These are phyloP conservation scores for Musa acuminata DNA, from an alignment of 176 grass and related monocot genomes.

Conservation along the genomic window DNA sequence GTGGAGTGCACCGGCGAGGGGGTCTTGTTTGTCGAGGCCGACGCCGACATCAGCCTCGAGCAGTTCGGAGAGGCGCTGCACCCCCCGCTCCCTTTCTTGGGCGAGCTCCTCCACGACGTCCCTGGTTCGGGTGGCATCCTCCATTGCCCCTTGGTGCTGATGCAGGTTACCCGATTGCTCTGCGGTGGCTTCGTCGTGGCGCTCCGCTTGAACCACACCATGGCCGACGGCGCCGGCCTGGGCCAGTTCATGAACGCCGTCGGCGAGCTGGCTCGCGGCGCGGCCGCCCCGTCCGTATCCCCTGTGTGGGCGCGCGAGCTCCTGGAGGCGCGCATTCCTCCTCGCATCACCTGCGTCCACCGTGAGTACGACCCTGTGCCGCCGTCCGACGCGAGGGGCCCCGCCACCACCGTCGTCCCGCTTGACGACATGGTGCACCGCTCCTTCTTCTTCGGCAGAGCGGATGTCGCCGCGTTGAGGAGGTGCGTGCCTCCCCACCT, in stretches of 20 bases:
- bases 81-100: conserved; percentile 42
- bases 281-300: neutral
- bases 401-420: neutral
- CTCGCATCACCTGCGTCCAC: neutral
- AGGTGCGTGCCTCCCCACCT: neutral
- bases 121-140: conserved; percentile 34
- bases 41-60: conserved; percentile 40
- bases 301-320: conserved; percentile 43
- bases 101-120: conserved; percentile 60
- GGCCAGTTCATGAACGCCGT: conserved; percentile 33
- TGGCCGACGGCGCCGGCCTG: conserved; percentile 33
- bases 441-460: conserved; percentile 34
- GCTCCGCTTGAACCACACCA: conserved; percentile 33
- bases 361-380: neutral
- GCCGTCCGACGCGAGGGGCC: neutral
- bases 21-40: conserved; percentile 51
- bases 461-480: conserved; percentile 34
- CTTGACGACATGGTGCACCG: conserved; percentile 5
- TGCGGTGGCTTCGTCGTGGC: conserved; percentile 49
- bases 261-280: conserved; percentile 21
- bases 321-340: neutral
- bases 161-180: conserved; percentile 48
- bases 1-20: conserved; percentile 58
- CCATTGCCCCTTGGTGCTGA: conserved; percentile 47
- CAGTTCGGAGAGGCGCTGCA: conserved; percentile 43